A percentile compares a stretch with the other conserved stretches of the same genome.
phyloP scores from a whole-genome alignment of 225 moss, liverwort and hornwort species.

The Marchantia polymorpha region DNA sequence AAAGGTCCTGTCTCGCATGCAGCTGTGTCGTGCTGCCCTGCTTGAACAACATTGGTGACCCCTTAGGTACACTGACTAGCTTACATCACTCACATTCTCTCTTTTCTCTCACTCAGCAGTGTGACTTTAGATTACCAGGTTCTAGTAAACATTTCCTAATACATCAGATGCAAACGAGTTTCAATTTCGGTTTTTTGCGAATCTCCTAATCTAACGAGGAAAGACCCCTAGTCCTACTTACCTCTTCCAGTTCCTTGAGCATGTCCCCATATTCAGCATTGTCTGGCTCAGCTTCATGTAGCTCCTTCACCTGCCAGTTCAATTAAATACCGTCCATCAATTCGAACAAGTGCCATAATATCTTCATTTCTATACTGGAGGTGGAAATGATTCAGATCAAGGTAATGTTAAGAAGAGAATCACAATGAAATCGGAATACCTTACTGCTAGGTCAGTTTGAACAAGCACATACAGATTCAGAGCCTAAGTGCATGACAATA shows the following conservation, averaged over 20 bases:
- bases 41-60: slow-evolving; percentile 99
- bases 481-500: background rate
- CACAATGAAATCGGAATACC: background rate
- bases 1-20: slow-evolving; percentile 99
- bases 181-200: slow-evolving; percentile 34
- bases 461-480: background rate
- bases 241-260: slow-evolving; percentile 84
- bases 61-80: slow-evolving; percentile 98
- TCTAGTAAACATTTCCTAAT: slow-evolving; percentile 35
- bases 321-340: background rate
- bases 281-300: slow-evolving; percentile 61
- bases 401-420: background rate
- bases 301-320: slow-evolving; percentile 71
- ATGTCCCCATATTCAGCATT: slow-evolving; percentile 87
- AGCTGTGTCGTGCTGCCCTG: slow-evolving; percentile 99
- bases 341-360: background rate
- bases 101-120: slow-evolving; percentile 40
- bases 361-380: background rate
- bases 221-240: slow-evolving; percentile 49
- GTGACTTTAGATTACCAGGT: slow-evolving; percentile 44
- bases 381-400: background rate
- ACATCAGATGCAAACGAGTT: slow-evolving; percentile 39
- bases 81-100: slow-evolving; percentile 61
- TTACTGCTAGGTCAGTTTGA: background rate
- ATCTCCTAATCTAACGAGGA: slow-evolving; percentile 41